phyloP scores from a whole-genome alignment of 2,329 filamentous ascomycete species.

The Aspergillus novoparasiticus region DNA sequence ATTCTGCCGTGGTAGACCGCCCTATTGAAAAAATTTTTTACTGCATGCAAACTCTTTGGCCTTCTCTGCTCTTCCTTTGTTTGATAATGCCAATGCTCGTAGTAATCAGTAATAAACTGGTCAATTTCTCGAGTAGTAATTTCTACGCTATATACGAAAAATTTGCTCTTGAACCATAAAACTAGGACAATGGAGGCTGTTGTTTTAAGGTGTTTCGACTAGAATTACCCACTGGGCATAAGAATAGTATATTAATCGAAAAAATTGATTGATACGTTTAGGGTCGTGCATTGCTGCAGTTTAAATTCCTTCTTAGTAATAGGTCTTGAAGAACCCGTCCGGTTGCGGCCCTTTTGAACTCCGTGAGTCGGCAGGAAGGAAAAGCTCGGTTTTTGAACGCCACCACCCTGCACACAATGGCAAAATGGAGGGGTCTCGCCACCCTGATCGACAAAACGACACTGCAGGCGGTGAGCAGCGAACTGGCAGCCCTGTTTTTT shows the following conservation, averaged over 20 bases:
- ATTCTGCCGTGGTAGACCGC: constrained; percentile 26
- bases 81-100: not conserved
- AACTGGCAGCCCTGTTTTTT: not conserved
- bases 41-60: not conserved
- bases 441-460: not conserved
- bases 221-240: not conserved
- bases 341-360: not conserved
- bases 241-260: not conserved
- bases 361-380: not conserved
- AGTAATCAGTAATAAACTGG: not conserved
- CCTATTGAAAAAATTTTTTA: constrained; percentile 18
- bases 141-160: not conserved
- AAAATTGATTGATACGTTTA: not conserved
- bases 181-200: not conserved
- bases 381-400: not conserved
- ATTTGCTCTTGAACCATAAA: not conserved
- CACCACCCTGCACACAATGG: not conserved
- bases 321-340: not conserved
- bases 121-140: not conserved
- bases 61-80: constrained; percentile 8
- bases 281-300: not conserved
- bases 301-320: not conserved
- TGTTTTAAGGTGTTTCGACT: not conserved
- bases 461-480: not conserved
- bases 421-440: not conserved